Percentiles rank a stretch among this genome's conserved stretches.
These are phyloP conservation scores for Aphanomyces stellatus DNA, from an alignment of 352 stramenopile genomes.

Conservation along the genomic window DNA sequence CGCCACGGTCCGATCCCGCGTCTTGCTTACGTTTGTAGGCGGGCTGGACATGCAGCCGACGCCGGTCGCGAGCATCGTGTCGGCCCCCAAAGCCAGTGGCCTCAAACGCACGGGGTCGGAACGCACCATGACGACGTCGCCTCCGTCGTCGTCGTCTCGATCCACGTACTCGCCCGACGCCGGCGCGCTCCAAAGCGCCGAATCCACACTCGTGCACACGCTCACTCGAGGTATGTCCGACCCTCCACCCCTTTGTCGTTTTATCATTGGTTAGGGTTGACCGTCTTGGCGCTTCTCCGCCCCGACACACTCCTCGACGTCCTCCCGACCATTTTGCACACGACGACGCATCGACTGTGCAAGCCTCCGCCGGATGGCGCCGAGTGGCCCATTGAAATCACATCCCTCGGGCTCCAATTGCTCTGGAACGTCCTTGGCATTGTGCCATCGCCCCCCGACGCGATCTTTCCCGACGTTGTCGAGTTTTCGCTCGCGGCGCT, in stretches of 20 bases:
- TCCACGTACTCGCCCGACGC: background rate
- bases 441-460: background rate
- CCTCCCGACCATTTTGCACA: background rate
- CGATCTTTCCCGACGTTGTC: background rate
- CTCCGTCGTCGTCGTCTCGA: background rate
- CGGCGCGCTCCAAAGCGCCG: constrained; percentile 41
- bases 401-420: constrained; percentile 51
- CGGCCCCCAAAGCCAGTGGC: no score
- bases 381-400: constrained; percentile 56
- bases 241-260: background rate
- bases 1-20: constrained; percentile 23
- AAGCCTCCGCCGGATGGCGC: constrained; percentile 48
- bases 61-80: background rate
- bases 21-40: constrained; percentile 12
- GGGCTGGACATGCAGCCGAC: constrained; percentile 8
- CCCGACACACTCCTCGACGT: constrained; percentile 26
- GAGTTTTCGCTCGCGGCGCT: background rate
- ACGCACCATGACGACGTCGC: no score
- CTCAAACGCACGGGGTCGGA: no score
- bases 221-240: constrained; percentile 31
- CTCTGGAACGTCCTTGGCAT: constrained; percentile 38
- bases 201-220: constrained; percentile 48
- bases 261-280: constrained; percentile 24
- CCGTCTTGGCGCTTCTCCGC: constrained; percentile 42
- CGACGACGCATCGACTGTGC: constrained; percentile 2